These are phyloP conservation scores for Lithohypha guttulata DNA, from an alignment of 2,329 filamentous ascomycete species.

Conservation along the genomic window DNA sequence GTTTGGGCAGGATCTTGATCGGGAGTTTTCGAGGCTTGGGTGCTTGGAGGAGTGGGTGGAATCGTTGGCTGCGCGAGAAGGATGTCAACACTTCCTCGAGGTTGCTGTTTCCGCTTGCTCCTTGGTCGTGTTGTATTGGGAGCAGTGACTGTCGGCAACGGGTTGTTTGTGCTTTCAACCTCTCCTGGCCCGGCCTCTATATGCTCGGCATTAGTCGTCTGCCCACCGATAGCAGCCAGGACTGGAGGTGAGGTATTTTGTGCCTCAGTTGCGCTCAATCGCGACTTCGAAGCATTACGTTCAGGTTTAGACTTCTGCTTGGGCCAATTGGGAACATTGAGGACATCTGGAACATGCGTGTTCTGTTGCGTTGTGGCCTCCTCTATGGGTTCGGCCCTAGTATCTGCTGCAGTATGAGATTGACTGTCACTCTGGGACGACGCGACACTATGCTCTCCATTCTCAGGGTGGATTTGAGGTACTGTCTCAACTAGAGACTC, in stretches of 20 bases:
- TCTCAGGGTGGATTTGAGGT: no score
- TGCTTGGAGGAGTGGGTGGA: constrained; percentile 2
- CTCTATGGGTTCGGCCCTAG: no score
- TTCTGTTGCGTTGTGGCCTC: no score
- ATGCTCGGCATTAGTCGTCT: not conserved
- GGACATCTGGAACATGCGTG: no score
- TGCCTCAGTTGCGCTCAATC: no score
- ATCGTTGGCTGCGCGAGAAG: constrained; percentile 1
- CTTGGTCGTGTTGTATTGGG: not conserved
- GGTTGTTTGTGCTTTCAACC: not conserved
- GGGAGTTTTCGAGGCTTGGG: constrained; percentile 4
- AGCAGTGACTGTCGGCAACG: not conserved
- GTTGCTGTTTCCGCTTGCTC: constrained; percentile 16
- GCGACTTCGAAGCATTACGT: no score
- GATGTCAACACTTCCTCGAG: not conserved
- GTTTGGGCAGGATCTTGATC: constrained; percentile 7
- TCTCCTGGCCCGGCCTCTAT: not conserved
- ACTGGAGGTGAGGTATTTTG: no score
- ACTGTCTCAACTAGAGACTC: no score
- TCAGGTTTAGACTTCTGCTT: not conserved
- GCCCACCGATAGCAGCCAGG: not conserved
- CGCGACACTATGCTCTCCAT: no score
- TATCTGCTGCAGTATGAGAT: no score
- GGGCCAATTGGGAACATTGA: not conserved
- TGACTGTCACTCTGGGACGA: no score